Conservation (phyloP, 139 green algal genomes). For the Asterochloris erici region DNA sequence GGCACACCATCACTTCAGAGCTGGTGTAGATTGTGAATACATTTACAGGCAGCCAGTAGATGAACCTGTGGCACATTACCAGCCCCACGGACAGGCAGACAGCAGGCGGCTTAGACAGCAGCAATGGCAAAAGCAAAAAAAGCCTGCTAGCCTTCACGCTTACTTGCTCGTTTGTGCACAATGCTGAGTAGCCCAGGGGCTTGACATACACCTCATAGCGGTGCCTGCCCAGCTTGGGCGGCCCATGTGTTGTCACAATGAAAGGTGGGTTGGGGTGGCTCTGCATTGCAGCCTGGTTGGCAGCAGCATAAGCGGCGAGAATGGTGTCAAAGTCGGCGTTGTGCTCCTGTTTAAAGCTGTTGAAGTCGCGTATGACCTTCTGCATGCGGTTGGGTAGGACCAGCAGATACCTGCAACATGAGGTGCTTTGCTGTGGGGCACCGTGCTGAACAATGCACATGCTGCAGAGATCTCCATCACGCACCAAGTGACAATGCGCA, state of each 20-base stretch:
- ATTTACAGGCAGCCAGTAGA: not conserved
- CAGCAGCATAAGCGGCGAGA: not conserved
- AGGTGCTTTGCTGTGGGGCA: too few relatives aligned
- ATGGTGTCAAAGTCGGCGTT: not conserved
- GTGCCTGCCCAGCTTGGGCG: too few relatives aligned
- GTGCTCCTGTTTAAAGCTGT: not conserved
- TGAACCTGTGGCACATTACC: not conserved
- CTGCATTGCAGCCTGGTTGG: not conserved
- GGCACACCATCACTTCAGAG: not conserved
- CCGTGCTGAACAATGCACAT: not conserved
- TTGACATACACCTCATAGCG: not conserved
- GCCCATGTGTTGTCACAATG: too few relatives aligned
- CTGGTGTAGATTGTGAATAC: not conserved
- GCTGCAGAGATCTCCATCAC: not conserved
- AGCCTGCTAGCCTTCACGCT: not conserved
- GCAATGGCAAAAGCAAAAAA: too few relatives aligned
- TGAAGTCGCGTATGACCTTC: not conserved
- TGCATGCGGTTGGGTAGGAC: not conserved
- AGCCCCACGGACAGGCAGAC: not conserved
- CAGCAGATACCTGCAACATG: not conserved
- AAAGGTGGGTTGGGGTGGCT: too few relatives aligned
- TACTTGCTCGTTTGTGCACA: conserved; percentile 1
- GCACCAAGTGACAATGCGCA: not conserved
- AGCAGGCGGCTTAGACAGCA: not conserved
- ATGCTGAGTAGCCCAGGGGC: not conserved